A percentile compares a stretch with the other conserved stretches of the same genome.
These are phyloP conservation scores for Pythium volutum DNA, from an alignment of 352 stramenopile genomes.

Conservation along the genomic window DNA sequence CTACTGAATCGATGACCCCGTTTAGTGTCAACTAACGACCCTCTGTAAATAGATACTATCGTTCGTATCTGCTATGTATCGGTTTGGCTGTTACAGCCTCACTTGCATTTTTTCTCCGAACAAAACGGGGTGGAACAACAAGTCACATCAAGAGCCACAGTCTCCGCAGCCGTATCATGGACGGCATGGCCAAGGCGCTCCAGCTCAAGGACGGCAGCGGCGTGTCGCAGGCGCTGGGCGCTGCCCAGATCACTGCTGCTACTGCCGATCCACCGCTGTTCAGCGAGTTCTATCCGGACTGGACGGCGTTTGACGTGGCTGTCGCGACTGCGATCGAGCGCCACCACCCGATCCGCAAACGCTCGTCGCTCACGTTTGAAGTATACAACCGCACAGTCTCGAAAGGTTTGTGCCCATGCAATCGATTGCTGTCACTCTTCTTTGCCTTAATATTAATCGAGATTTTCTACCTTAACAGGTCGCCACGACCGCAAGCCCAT, in stretches of 20 bases:
- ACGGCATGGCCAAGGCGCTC: constrained; percentile 21
- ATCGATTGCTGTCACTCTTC: neutral
- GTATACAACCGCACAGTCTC: constrained; percentile 87
- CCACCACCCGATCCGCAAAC: constrained; percentile 79
- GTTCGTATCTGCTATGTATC: neutral
- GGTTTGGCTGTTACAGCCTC: too few relatives aligned
- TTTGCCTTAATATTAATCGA: neutral
- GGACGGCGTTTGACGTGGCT: constrained; percentile 59
- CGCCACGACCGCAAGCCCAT: constrained; percentile 71
- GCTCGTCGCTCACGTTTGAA: constrained; percentile 80
- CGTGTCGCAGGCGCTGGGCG: neutral
- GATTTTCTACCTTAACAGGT: constrained; percentile 24
- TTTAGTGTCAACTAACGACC: neutral
- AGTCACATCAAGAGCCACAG: neutral
- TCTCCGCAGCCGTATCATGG: constrained; percentile 9
- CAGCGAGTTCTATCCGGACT: constrained; percentile 75
- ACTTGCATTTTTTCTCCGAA: too few relatives aligned
- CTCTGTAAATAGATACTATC: neutral
- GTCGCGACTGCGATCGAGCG: constrained; percentile 54
- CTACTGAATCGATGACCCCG: neutral
- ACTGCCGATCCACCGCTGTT: constrained; percentile 41
- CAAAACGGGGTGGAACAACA: too few relatives aligned
- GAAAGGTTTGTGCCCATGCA: constrained; percentile 34
- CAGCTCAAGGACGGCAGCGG: constrained; percentile 14
- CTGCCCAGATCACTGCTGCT: too few relatives aligned